phyloP scores from a whole-genome alignment of 192 early-diverging fungal genomes.

The Entomortierella beljakovae region DNA sequence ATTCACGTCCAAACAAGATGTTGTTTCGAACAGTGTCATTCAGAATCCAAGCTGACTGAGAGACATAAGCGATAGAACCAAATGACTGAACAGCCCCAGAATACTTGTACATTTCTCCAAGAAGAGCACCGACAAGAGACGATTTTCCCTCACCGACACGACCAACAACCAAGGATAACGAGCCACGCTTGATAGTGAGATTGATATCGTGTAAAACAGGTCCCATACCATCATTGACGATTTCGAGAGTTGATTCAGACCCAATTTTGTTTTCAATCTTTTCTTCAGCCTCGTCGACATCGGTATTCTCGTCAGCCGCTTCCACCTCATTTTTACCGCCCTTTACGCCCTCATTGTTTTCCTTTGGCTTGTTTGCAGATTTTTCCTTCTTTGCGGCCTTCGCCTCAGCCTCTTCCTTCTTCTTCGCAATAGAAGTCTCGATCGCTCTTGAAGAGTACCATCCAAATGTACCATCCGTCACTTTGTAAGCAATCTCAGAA shows the following conservation, averaged over 20 bases:
- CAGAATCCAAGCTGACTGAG: conserved; percentile 89
- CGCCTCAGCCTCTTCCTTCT: conserved; percentile 13
- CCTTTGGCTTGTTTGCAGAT: neutral
- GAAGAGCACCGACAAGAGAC: conserved; percentile 57
- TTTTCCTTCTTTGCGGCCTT: conserved; percentile 25
- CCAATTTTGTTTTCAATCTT: neutral
- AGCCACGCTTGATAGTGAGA: conserved; percentile 52
- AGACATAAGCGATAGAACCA: conserved; percentile 38
- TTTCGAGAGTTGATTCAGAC: neutral
- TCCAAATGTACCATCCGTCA: conserved; percentile 33
- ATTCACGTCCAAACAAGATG: conserved; percentile 86
- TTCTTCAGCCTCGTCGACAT: neutral
- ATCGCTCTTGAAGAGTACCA: conserved; percentile 35
- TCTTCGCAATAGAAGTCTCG: neutral
- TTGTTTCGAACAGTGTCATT: conserved; percentile 92
- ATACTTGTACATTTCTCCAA: conserved; percentile 62
- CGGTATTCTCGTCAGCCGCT: neutral
- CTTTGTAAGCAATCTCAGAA: conserved; percentile 15
- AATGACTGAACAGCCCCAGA: conserved; percentile 3
- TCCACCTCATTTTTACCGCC: neutral
- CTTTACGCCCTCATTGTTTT: neutral
- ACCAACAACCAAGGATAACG: conserved; percentile 56
- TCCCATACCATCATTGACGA: neutral
- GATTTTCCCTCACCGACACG: conserved; percentile 63
- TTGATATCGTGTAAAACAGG: conserved; percentile 45